phyloP scores from a whole-genome alignment of 768 basidiomycete species.

The Podaxis carcinomalis region DNA sequence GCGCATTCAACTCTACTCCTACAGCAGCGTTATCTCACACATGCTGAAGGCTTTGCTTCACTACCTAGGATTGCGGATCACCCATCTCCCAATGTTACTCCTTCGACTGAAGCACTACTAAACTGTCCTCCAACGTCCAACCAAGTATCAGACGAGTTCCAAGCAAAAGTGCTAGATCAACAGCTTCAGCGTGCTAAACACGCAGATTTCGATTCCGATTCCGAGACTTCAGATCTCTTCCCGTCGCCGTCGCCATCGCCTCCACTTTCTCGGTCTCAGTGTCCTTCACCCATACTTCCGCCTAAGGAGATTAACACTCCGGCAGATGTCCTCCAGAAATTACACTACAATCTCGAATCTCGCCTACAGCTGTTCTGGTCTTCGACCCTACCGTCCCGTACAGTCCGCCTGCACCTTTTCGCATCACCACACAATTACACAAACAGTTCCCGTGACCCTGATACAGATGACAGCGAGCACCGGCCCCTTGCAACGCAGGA shows the following conservation, averaged over 20 bases:
- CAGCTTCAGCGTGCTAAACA: constrained; percentile 37
- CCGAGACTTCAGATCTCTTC: constrained; percentile 13
- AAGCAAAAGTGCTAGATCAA: constrained; percentile 46
- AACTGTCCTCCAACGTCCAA: constrained; percentile 24
- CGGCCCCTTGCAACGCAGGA: constrained; percentile 47
- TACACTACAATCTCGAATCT: constrained; percentile 72
- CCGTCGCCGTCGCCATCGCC: constrained; percentile 16
- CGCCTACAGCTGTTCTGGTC: constrained; percentile 83
- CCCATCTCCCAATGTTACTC: constrained; percentile 5
- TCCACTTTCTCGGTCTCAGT: constrained; percentile 13
- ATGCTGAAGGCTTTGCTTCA: constrained; percentile 59
- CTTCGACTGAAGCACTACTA: constrained; percentile 24
- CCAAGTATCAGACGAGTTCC: constrained; percentile 44
- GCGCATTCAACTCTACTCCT: constrained; percentile 9
- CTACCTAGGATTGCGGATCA: constrained; percentile 52
- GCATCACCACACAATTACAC: constrained; percentile 26
- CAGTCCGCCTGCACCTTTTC: constrained; percentile 60
- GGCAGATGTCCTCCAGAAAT: constrained; percentile 37
- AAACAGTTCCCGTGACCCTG: neutral
- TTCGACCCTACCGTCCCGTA: constrained; percentile 59
- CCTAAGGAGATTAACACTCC: constrained; percentile 17
- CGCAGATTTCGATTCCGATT: constrained; percentile 17
- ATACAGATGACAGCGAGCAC: constrained; percentile 21
- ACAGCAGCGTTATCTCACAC: neutral
- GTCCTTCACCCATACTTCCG: constrained; percentile 10